Evolutionary conservation across 148 eudicot species (phyloP).

Genomic region (Amaranthus cruentus): DNA sequence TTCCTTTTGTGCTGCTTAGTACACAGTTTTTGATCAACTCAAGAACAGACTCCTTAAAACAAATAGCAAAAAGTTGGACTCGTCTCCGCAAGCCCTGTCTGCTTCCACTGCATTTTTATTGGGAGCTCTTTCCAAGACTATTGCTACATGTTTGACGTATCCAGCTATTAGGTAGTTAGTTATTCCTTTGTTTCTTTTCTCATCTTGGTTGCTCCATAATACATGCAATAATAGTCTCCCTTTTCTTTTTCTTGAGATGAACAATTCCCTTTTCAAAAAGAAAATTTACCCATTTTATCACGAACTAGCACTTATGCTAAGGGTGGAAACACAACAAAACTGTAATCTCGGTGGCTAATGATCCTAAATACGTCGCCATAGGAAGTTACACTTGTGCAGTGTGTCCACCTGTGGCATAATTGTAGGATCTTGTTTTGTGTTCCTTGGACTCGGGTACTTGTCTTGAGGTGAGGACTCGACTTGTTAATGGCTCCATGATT

Average conservation of each 20-base stretch:
- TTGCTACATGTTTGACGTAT: conserved; percentile 89
- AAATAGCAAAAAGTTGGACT: conserved; percentile 27
- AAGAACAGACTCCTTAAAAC: conserved; percentile 53
- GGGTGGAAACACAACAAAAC: no score
- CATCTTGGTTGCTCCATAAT: background rate
- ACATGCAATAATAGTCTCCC: background rate
- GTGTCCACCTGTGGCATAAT: background rate
- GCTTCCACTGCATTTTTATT: conserved; percentile 77
- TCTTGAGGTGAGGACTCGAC: no score
- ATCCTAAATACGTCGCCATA: no score
- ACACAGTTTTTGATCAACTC: conserved; percentile 90
- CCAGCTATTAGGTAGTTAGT: conserved; percentile 76
- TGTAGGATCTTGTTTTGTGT: no score
- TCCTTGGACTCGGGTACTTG: no score
- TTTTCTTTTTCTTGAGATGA: no score
- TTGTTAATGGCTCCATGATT: no score
- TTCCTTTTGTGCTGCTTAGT: conserved; percentile 38
- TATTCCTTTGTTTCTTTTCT: conserved; percentile 4
- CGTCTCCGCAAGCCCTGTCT: conserved; percentile 68
- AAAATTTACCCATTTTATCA: background rate
- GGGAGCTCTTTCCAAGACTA: conserved; percentile 89
- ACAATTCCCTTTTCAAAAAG: background rate
- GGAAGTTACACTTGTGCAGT: background rate
- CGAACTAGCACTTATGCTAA: background rate
- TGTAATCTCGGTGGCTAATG: no score